phyloP scores from a whole-genome alignment of 2,329 filamentous ascomycete species.

The Hypoxylon sp. region DNA sequence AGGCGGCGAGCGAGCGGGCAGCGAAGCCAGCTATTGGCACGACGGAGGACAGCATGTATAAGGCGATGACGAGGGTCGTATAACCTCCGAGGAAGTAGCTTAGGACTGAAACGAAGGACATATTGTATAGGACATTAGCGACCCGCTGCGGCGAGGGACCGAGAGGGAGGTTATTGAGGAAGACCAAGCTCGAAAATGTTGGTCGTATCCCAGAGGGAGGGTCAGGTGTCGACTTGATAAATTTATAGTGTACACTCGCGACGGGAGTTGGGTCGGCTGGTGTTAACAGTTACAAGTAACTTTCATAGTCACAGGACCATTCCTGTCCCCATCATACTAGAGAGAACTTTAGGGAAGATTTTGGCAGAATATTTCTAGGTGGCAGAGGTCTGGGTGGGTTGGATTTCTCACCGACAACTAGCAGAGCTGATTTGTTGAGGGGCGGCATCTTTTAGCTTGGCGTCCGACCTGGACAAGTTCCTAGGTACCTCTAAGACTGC shows the following conservation, averaged over 20 bases:
- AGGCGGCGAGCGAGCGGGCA: conserved; percentile 76
- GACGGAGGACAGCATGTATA: conserved; percentile 73
- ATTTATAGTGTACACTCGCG: conserved; percentile 29
- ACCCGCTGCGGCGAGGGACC: conserved; percentile 14
- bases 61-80: conserved; percentile 62
- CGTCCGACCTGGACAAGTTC: conserved; percentile 22
- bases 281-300: conserved; percentile 23
- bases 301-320: conserved; percentile 39
- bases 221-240: conserved; percentile 19
- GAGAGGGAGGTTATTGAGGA: conserved; percentile 12
- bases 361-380: conserved; percentile 33
- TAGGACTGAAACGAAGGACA: conserved; percentile 50
- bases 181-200: conserved; percentile 8
- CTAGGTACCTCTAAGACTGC: conserved; percentile 5
- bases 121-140: conserved; percentile 43
- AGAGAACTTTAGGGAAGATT: conserved; percentile 16
- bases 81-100: conserved; percentile 66
- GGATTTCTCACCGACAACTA: conserved; percentile 42
- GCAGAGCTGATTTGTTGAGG: conserved; percentile 40
- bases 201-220: background rate
- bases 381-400: conserved; percentile 22
- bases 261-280: conserved; percentile 11
- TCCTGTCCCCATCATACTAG: conserved; percentile 31
- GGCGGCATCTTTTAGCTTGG: conserved; percentile 25
- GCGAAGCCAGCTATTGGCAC: conserved; percentile 73